These are phyloP conservation scores for Eucalyptus rudis DNA, from an alignment of 345 rosid genomes.

Conservation along the genomic window DNA sequence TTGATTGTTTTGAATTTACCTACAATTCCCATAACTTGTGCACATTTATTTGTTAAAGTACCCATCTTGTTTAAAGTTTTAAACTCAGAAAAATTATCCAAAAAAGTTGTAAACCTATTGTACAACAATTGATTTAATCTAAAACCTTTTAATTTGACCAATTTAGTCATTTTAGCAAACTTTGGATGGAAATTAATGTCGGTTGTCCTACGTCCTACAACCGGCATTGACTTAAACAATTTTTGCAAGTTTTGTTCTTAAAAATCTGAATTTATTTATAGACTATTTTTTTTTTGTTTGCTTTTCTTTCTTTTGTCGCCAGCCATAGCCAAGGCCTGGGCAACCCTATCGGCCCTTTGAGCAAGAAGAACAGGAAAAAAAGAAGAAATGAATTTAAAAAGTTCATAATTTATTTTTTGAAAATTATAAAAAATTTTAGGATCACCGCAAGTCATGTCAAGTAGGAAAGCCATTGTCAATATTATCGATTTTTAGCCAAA, in stretches of 20 bases:
- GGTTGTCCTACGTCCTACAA: fast-evolving
- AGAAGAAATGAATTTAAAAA: no score
- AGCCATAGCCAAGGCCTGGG: fast-evolving
- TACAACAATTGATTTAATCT: background rate
- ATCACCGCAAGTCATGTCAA: fast-evolving
- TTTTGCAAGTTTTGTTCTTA: no score
- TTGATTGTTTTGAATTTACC: background rate
- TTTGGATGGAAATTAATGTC: background rate
- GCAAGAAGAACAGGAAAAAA: background rate
- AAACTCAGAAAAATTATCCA: background rate
- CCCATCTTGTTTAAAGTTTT: background rate
- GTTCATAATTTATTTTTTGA: background rate
- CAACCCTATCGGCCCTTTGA: fast-evolving
- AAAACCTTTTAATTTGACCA: background rate
- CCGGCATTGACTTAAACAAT: fast-evolving
- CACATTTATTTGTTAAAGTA: background rate
- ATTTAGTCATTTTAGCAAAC: background rate
- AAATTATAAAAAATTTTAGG: fast-evolving
- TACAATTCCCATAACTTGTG: background rate
- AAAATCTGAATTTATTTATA: no score
- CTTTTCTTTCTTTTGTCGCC: fast-evolving
- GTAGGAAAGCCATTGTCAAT: fast-evolving
- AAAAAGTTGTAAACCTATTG: background rate
- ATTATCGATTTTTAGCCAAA: background rate
- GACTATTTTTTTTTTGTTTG: no score